A percentile compares a stretch with the other conserved stretches of the same genome.
Evolutionary conservation across 495 filamentous ascomycete species (phyloP).

Genomic region (Xylaria bambusicola): DNA sequence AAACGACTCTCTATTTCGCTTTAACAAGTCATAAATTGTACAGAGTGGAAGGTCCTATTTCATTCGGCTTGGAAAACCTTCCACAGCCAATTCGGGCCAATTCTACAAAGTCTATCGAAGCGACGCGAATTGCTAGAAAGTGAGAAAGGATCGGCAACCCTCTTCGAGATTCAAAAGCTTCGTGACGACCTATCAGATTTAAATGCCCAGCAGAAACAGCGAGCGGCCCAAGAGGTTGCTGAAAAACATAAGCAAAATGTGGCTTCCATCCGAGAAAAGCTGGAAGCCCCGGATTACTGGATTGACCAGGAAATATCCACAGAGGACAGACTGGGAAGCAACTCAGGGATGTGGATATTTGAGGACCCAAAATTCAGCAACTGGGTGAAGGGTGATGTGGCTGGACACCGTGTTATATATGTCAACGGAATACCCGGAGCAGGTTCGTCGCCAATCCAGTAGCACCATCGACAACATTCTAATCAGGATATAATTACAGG

Average conservation of each 20-base stretch:
- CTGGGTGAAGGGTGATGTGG: not conserved
- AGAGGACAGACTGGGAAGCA: constrained; percentile 6
- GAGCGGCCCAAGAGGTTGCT: not conserved
- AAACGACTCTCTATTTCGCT: too few relatives aligned
- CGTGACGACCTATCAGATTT: not conserved
- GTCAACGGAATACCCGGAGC: constrained; percentile 20
- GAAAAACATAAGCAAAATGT: not conserved
- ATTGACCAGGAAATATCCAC: constrained; percentile 5
- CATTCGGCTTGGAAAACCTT: constrained; percentile 11
- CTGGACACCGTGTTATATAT: constrained; percentile 7
- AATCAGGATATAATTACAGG: constrained; percentile 13
- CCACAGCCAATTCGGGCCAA: constrained; percentile 1
- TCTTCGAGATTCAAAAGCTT: not conserved
- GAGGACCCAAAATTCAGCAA: constrained; percentile 1
- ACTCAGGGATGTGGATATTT: constrained; percentile 19
- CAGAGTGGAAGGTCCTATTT: constrained; percentile 4
- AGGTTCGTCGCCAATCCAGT: constrained; percentile 9
- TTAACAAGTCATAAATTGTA: not conserved
- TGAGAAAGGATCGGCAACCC: constrained; percentile 3
- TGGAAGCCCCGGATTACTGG: constrained; percentile 1
- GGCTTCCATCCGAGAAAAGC: not conserved
- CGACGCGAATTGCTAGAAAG: constrained; percentile 1
- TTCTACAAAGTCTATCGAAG: not conserved
- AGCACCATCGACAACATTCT: not conserved
- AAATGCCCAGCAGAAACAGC: not conserved